Conservation (phyloP, 129 eudicot species). For the Tagetes patula region DNA sequence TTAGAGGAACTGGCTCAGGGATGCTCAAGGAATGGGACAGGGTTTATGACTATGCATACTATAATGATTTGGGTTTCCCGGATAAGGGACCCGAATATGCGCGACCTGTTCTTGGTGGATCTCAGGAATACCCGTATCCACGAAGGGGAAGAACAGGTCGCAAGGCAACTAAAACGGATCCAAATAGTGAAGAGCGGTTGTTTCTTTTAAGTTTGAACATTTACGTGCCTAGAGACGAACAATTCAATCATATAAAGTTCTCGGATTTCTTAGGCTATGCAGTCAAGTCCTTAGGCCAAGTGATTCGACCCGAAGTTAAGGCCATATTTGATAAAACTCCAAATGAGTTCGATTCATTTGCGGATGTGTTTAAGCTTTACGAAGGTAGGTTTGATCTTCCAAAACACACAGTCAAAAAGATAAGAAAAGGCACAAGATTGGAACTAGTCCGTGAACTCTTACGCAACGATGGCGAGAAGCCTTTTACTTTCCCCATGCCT, state of each 20-base stretch:
- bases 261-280: slow-evolving; percentile 78
- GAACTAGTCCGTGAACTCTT: slow-evolving; percentile 59
- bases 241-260: slow-evolving; percentile 58
- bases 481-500: slow-evolving; percentile 66
- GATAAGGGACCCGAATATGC: slow-evolving; percentile 59
- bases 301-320: slow-evolving; percentile 55
- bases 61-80: slow-evolving; percentile 78
- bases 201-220: slow-evolving; percentile 53
- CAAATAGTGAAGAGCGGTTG: slow-evolving; percentile 54
- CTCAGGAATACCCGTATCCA: slow-evolving; percentile 71
- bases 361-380: slow-evolving; percentile 52
- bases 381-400: slow-evolving; percentile 44
- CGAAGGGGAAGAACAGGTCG: slow-evolving; percentile 87
- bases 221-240: slow-evolving; percentile 76
- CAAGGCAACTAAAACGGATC: slow-evolving; percentile 55
- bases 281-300: slow-evolving; percentile 62
- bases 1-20: slow-evolving; percentile 66
- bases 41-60: slow-evolving; percentile 82
- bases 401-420: slow-evolving; percentile 15
- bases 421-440: slow-evolving; percentile 45
- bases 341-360: slow-evolving; percentile 62
- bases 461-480: slow-evolving; percentile 58
- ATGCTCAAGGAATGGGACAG: slow-evolving; percentile 79
- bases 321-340: slow-evolving; percentile 58
- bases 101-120: slow-evolving; percentile 83